Conservation (phyloP, 2,329 filamentous ascomycete species). For the Fusarium compactum region DNA sequence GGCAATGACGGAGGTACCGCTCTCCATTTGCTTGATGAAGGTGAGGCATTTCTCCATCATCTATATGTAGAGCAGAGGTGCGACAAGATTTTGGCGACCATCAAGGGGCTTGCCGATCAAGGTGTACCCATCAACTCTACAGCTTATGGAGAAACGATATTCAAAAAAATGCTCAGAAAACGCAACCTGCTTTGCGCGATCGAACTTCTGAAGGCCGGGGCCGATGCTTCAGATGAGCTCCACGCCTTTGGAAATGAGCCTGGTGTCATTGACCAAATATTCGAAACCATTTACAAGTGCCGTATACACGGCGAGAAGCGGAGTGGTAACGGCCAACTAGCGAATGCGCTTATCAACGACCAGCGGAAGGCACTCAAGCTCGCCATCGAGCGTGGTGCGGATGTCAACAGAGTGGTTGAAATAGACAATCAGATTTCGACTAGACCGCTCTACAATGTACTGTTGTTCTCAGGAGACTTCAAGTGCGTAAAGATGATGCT, state of each 20-base stretch:
- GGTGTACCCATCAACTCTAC: slow-evolving; percentile 3
- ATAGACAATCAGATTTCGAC: too few species aligned
- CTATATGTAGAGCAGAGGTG: too few species aligned
- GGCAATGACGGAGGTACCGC: not conserved
- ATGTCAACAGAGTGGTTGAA: not conserved
- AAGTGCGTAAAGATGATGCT: slow-evolving; percentile 8
- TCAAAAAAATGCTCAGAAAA: too few species aligned
- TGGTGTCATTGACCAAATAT: too few species aligned
- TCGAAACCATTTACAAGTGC: too few species aligned
- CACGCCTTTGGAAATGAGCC: too few species aligned
- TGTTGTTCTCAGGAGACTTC: not conserved
- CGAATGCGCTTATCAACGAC: too few species aligned
- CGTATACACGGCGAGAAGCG: too few species aligned
- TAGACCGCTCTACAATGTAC: slow-evolving; percentile 1
- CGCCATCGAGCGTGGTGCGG: not conserved
- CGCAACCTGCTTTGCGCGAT: not conserved
- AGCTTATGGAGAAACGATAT: not conserved
- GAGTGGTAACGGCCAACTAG: too few species aligned
- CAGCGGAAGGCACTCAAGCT: not conserved
- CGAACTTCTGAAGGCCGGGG: slow-evolving; percentile 2
- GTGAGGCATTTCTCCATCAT: too few species aligned
- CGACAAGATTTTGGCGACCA: not conserved
- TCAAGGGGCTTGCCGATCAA: not conserved
- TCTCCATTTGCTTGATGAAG: not conserved
- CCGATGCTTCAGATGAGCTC: not conserved